Conservation (phyloP, 495 filamentous ascomycete species). For the Hypoxylon fragiforme region DNA sequence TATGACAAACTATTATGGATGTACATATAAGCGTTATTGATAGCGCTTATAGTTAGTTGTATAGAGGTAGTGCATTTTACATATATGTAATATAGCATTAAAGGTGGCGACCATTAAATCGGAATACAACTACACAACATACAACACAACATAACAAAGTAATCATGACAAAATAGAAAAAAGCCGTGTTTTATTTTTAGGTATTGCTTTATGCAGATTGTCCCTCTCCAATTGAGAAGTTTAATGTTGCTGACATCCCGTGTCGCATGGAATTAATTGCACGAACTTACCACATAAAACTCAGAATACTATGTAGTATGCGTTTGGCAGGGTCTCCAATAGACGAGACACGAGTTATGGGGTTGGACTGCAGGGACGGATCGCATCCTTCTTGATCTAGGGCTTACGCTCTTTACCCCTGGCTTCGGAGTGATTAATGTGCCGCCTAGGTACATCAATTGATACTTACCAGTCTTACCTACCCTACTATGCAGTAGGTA, state of each 20-base stretch:
- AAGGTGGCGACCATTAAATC: neutral
- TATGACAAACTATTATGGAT: no score
- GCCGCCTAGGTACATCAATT: constrained; percentile 19
- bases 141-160: no score
- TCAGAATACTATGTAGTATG: constrained; percentile 7
- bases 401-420: constrained; percentile 36
- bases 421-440: constrained; percentile 38
- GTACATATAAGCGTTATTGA: no score
- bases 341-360: constrained; percentile 21
- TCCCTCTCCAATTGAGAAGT: no score
- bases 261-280: constrained; percentile 2
- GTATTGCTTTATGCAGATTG: neutral
- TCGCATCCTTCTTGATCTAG: constrained; percentile 34
- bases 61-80: neutral
- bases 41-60: no score
- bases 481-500: no score
- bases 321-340: neutral
- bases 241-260: constrained; percentile 18
- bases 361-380: constrained; percentile 32
- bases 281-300: no score
- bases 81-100: neutral
- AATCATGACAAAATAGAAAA: neutral
- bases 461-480: neutral
- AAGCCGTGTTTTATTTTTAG: constrained; percentile 28
- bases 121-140: no score